Percentiles rank a stretch among this genome's conserved stretches.
phyloP scores from a whole-genome alignment of 805 yeast species.

The Hemisphaericaspora nanyangensis region DNA sequence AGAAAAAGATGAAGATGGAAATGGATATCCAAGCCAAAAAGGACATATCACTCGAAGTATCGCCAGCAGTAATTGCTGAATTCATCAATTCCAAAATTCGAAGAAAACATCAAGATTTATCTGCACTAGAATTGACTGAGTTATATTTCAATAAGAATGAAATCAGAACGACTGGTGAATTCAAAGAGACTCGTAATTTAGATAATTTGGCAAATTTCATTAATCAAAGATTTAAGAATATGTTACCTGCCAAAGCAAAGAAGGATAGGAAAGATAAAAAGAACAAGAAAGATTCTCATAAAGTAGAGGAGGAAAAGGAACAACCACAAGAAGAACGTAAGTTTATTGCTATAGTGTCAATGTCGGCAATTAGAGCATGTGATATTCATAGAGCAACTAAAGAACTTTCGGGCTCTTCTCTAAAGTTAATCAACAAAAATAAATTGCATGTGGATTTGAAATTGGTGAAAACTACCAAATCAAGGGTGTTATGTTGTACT shows the following conservation, averaged over 20 bases:
- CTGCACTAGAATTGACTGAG: slow-evolving; percentile 73
- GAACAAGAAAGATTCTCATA: slow-evolving; percentile 18
- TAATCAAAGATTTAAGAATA: slow-evolving; percentile 43
- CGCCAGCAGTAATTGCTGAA: slow-evolving; percentile 64
- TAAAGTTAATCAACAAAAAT: slow-evolving; percentile 74
- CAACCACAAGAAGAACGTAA: slow-evolving; percentile 28
- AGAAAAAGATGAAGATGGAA: slow-evolving; percentile 66
- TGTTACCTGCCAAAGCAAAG: slow-evolving; percentile 37
- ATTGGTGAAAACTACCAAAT: slow-evolving; percentile 37
- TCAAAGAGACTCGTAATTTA: slow-evolving; percentile 47
- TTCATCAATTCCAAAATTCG: slow-evolving; percentile 60
- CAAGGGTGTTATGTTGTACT: slow-evolving; percentile 58
- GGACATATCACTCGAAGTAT: slow-evolving; percentile 44
- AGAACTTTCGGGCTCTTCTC: slow-evolving; percentile 47
- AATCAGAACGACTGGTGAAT: slow-evolving; percentile 61
- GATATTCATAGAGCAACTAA: slow-evolving; percentile 68
- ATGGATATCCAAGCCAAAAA: slow-evolving; percentile 58
- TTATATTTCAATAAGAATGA: slow-evolving; percentile 52
- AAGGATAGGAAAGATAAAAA: slow-evolving; percentile 22
- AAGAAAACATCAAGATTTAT: slow-evolving; percentile 57
- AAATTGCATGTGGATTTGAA: slow-evolving; percentile 61
- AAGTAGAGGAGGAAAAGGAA: slow-evolving; percentile 6
- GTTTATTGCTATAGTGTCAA: slow-evolving; percentile 52
- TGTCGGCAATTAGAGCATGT: slow-evolving; percentile 85
- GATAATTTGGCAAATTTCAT: slow-evolving; percentile 56